Evolutionary conservation across 441 rosid genomes (phyloP).

Genomic region (Pelargonium australe): DNA sequence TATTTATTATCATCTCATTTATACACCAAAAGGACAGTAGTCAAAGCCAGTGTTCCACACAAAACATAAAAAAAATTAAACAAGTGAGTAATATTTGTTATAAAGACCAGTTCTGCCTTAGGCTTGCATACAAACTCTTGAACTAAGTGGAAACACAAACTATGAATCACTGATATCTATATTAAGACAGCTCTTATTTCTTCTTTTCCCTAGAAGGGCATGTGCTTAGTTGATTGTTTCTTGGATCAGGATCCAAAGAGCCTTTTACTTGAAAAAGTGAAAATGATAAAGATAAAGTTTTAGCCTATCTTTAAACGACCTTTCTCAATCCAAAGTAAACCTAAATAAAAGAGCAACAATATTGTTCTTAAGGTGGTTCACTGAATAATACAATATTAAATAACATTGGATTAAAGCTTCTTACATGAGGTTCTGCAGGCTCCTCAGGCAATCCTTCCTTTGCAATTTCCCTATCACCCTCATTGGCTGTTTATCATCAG

Average conservation of each 20-base stretch:
- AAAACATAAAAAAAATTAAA: conserved; percentile 1
- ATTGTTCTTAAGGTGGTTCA: conserved; percentile 8
- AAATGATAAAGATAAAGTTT: background rate
- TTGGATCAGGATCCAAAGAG: background rate
- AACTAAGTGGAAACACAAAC: background rate
- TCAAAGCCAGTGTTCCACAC: background rate
- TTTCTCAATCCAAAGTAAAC: conserved; percentile 11
- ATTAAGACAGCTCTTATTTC: background rate
- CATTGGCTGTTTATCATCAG: conserved; percentile 31
- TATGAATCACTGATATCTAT: background rate
- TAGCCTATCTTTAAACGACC: background rate
- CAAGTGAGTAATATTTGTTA: background rate
- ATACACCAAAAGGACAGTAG: too few species aligned
- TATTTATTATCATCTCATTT: too few species aligned
- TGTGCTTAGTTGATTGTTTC: background rate
- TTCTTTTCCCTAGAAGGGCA: background rate
- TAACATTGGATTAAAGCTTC: conserved; percentile 18
- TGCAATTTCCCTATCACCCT: conserved; percentile 21
- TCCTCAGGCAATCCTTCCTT: conserved; percentile 24
- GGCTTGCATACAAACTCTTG: background rate
- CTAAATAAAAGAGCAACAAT: conserved; percentile 7
- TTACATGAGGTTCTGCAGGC: conserved; percentile 30
- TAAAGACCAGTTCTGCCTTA: background rate
- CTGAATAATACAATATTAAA: conserved; percentile 9
- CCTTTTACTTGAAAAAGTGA: background rate